phyloP scores from a whole-genome alignment of 2,329 filamentous ascomycete species.

The Metarhizium robertsii region DNA sequence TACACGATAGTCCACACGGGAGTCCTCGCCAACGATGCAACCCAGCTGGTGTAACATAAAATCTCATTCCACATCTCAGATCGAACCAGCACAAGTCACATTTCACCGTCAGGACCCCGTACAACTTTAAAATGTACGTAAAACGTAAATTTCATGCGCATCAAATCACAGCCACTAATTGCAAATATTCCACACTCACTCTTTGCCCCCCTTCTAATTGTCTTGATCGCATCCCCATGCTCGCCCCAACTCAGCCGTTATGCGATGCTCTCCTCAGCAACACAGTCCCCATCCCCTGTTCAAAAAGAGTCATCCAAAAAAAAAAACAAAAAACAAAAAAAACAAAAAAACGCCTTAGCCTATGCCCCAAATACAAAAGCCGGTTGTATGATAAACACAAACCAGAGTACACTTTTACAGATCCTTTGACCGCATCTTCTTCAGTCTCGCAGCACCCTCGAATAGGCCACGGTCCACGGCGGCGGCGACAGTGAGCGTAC shows the following conservation, averaged over 20 bases:
- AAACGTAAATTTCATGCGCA: too few relatives aligned
- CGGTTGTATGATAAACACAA: background rate
- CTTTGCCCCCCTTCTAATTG: background rate
- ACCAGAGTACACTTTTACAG: conserved; percentile 25
- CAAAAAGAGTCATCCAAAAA: background rate
- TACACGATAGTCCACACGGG: too few relatives aligned
- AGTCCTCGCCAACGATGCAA: too few relatives aligned
- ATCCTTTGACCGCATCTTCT: conserved; percentile 70
- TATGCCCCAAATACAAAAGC: conserved; percentile 4
- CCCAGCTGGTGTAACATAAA: too few relatives aligned
- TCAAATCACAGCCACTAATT: background rate
- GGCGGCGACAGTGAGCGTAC: conserved; percentile 90
- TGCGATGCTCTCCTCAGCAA: background rate
- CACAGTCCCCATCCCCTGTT: background rate
- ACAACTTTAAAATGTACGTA: too few relatives aligned
- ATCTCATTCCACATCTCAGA: too few relatives aligned
- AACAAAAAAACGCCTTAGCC: conserved; percentile 10
- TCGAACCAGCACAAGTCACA: too few relatives aligned
- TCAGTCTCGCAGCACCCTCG: conserved; percentile 74
- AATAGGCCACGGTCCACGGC: conserved; percentile 87
- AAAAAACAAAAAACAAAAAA: background rate
- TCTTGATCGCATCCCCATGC: background rate
- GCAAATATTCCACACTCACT: background rate
- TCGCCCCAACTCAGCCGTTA: background rate
- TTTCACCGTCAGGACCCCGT: too few relatives aligned